Percentiles rank a stretch among this genome's conserved stretches.
These are phyloP conservation scores for Forsythia viridissima DNA, from an alignment of 257 asterid genomes.

Conservation along the genomic window DNA sequence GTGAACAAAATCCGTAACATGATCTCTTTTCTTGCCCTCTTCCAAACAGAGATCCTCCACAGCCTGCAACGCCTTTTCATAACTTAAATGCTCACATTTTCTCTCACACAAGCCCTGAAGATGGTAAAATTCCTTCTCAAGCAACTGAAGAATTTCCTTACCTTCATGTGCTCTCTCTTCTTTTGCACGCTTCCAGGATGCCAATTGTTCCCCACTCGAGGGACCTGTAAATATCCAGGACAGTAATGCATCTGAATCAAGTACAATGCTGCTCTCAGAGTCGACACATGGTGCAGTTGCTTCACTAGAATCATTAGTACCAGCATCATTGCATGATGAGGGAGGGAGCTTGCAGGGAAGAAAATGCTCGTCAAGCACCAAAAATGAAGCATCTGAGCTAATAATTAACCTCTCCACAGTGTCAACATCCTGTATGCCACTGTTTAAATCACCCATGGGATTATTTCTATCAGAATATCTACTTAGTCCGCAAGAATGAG, in stretches of 20 bases:
- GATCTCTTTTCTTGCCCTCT: conserved; percentile 84
- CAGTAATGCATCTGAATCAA: conserved; percentile 77
- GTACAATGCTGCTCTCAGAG: conserved; percentile 45
- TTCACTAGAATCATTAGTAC: conserved; percentile 32
- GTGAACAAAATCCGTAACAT: conserved; percentile 42
- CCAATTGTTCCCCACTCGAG: conserved; percentile 70
- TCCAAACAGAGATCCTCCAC: conserved; percentile 85
- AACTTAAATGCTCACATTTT: conserved; percentile 78
- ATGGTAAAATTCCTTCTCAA: conserved; percentile 82
- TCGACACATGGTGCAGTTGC: conserved; percentile 37
- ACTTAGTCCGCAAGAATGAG: conserved; percentile 65
- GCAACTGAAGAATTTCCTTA: conserved; percentile 65
- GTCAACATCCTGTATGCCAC: conserved; percentile 44
- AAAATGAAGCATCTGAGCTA: conserved; percentile 61
- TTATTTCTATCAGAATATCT: conserved; percentile 69
- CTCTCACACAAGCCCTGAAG: conserved; percentile 86
- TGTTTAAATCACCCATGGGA: conserved; percentile 41
- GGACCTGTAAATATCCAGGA: conserved; percentile 84
- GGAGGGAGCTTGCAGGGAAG: conserved; percentile 48
- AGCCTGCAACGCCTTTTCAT: conserved; percentile 84
- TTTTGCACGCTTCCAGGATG: conserved; percentile 61
- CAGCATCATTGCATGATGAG: conserved; percentile 34
- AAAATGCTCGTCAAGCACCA: conserved; percentile 71
- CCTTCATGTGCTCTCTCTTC: conserved; percentile 80
- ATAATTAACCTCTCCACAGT: conserved; percentile 59